Conservation (phyloP, 345 rosid genomes). For the Cardamine occulta region DNA sequence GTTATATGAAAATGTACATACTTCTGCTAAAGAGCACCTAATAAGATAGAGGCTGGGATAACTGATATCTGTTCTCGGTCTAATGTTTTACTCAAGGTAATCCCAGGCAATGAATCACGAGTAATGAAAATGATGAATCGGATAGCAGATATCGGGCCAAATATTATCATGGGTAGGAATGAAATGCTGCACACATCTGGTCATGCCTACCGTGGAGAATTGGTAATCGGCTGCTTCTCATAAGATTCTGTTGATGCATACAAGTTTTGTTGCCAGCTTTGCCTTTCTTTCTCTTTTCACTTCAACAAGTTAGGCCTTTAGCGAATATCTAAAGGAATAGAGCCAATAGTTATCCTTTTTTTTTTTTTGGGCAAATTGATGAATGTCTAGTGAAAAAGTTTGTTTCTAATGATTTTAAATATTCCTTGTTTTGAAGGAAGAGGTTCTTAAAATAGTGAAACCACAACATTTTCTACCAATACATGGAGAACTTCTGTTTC, state of each 20-base stretch:
- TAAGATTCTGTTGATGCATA: neutral
- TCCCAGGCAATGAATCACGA: slow-evolving; percentile 97
- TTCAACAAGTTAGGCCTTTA: slow-evolving; percentile 4
- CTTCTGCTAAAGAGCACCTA: neutral
- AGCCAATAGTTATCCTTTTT: neutral
- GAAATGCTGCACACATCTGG: slow-evolving; percentile 95
- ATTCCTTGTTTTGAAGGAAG: slow-evolving; percentile 65
- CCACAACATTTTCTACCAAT: slow-evolving; percentile 98
- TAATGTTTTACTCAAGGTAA: slow-evolving; percentile 60
- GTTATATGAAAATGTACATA: slow-evolving; percentile 11
- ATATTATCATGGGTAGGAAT: slow-evolving; percentile 84
- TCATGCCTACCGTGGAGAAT: slow-evolving; percentile 95
- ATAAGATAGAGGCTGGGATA: neutral
- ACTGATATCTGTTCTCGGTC: slow-evolving; percentile 17
- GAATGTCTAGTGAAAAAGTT: neutral
- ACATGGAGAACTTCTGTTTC: slow-evolving; percentile 97
- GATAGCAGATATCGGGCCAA: slow-evolving; percentile 89
- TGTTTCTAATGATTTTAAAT: slow-evolving; percentile 15
- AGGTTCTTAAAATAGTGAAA: slow-evolving; percentile 91
- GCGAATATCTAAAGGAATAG: neutral
- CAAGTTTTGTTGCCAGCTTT: slow-evolving; percentile 20
- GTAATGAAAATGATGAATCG: slow-evolving; percentile 99
- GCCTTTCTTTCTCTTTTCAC: neutral
- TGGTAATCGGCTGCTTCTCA: slow-evolving; percentile 53
- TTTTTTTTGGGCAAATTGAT: neutral